phyloP scores from a whole-genome alignment of 1,139 yeast genomes.

The Keqinozyma sinolaborantium region DNA sequence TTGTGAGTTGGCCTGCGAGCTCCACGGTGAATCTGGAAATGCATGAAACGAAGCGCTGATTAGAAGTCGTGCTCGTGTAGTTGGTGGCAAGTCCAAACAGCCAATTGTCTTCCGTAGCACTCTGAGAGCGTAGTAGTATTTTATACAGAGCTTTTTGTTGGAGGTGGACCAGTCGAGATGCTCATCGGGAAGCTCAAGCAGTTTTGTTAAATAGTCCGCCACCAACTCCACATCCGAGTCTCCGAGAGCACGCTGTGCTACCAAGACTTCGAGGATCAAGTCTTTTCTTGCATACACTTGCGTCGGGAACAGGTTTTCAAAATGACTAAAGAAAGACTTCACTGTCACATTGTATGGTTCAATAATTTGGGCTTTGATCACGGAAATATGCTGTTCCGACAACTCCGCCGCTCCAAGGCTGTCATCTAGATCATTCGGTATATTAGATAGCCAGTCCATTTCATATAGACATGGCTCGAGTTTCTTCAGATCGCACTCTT shows the following conservation, averaged over 20 bases:
- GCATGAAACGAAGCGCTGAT: conserved; percentile 16
- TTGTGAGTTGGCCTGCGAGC: conserved; percentile 12
- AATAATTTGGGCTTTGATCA: background rate
- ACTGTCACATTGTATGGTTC: background rate
- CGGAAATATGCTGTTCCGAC: background rate
- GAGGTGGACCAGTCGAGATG: conserved; percentile 8
- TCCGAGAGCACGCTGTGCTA: background rate
- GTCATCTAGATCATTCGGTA: background rate
- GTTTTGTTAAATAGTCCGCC: background rate
- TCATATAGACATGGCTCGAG: background rate
- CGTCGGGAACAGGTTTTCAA: background rate
- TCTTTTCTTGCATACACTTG: background rate
- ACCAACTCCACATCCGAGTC: background rate
- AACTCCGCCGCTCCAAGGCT: too few relatives aligned
- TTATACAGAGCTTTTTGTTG: background rate
- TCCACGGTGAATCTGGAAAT: conserved; percentile 32
- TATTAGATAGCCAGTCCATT: background rate
- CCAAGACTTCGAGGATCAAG: background rate
- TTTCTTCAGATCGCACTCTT: background rate
- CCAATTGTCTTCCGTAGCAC: background rate
- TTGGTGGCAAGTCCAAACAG: too few relatives aligned
- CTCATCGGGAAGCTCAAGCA: conserved; percentile 5
- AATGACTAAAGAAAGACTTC: background rate
- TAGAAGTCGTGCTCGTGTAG: too few relatives aligned
- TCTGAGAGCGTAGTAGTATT: background rate